Evolutionary conservation across 2,329 filamentous ascomycete genomes (phyloP).

Genomic region (Fusarium verticillioides): DNA sequence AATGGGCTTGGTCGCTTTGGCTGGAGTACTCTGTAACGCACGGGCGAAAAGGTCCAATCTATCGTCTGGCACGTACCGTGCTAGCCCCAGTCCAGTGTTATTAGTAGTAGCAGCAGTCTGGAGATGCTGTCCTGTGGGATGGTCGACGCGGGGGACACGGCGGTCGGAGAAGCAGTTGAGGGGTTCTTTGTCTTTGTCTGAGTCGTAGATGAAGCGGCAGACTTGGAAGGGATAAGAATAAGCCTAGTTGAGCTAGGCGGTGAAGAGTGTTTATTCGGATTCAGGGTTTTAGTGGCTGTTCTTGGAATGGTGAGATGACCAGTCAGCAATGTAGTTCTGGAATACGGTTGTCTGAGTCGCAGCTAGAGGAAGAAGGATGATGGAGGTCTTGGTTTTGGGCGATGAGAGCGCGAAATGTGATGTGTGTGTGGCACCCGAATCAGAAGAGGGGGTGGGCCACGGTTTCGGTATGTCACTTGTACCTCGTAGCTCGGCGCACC

Average conservation of each 20-base stretch:
- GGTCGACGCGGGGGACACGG: slow-evolving; percentile 25
- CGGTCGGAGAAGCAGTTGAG: slow-evolving; percentile 25
- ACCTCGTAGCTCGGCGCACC: slow-evolving; percentile 19
- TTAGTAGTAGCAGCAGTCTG: slow-evolving; percentile 35
- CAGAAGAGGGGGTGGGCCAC: slow-evolving; percentile 14
- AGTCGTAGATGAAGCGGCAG: slow-evolving; percentile 15
- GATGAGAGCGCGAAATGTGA: slow-evolving; percentile 28
- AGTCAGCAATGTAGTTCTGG: slow-evolving; percentile 42
- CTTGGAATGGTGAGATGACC: slow-evolving; percentile 44
- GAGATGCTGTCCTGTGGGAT: slow-evolving; percentile 25
- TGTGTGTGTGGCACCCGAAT: slow-evolving; percentile 25
- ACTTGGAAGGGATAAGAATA: slow-evolving; percentile 7
- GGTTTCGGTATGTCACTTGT: slow-evolving; percentile 19
- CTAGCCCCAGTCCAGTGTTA: slow-evolving; percentile 36
- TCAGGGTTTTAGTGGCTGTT: slow-evolving; percentile 42
- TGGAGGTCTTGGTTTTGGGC: slow-evolving; percentile 23
- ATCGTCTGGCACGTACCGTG: slow-evolving; percentile 29
- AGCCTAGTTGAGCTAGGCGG: slow-evolving; percentile 35
- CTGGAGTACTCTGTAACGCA: slow-evolving; percentile 35
- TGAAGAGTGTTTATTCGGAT: slow-evolving; percentile 38
- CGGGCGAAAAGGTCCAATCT: slow-evolving; percentile 37
- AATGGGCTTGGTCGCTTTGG: slow-evolving; percentile 31
- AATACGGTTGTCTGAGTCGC: slow-evolving; percentile 35
- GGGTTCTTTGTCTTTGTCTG: slow-evolving; percentile 26
- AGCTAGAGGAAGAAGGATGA: slow-evolving; percentile 34